Percentiles rank a stretch among this genome's conserved stretches.
phyloP scores from a whole-genome alignment of 441 rosid species.

The Bocquillonia castaneifolia region DNA sequence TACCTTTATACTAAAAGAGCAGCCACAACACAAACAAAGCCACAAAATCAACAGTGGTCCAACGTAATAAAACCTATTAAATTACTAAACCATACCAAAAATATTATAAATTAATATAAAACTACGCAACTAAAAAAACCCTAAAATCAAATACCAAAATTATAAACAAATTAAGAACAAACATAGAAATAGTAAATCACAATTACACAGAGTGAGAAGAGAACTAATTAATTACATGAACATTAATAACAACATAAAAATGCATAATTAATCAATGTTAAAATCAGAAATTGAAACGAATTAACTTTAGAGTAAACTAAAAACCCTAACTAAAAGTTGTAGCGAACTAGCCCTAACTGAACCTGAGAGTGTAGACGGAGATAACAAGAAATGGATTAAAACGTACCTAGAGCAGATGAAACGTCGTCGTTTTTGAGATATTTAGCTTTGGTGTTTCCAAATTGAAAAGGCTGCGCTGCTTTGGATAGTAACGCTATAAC shows the following conservation, averaged over 20 bases:
- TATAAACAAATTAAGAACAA: not conserved
- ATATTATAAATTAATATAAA: too few relatives aligned
- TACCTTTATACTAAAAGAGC: conserved; percentile 12
- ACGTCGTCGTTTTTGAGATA: conserved; percentile 9
- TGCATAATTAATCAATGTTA: not conserved
- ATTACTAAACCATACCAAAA: not conserved
- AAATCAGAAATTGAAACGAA: conserved; percentile 7
- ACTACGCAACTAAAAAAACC: not conserved
- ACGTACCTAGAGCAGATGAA: not conserved
- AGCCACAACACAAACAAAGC: conserved; percentile 20
- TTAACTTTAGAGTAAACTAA: not conserved
- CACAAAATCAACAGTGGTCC: not conserved
- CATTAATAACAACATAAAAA: not conserved
- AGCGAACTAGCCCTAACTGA: conserved; percentile 11
- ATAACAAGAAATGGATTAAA: not conserved
- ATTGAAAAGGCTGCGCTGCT: not conserved
- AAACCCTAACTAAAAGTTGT: conserved; percentile 17
- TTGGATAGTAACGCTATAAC: not conserved
- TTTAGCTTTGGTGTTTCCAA: conserved; percentile 9
- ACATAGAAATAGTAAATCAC: not conserved
- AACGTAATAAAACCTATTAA: not conserved
- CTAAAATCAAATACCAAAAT: not conserved
- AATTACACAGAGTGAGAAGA: not conserved
- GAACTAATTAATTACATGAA: not conserved
- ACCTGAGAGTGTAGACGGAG: not conserved